A percentile compares a stretch with the other conserved stretches of the same genome.
phyloP scores from a whole-genome alignment of 768 basidiomycete species.

The Phylloporus arenicola region DNA sequence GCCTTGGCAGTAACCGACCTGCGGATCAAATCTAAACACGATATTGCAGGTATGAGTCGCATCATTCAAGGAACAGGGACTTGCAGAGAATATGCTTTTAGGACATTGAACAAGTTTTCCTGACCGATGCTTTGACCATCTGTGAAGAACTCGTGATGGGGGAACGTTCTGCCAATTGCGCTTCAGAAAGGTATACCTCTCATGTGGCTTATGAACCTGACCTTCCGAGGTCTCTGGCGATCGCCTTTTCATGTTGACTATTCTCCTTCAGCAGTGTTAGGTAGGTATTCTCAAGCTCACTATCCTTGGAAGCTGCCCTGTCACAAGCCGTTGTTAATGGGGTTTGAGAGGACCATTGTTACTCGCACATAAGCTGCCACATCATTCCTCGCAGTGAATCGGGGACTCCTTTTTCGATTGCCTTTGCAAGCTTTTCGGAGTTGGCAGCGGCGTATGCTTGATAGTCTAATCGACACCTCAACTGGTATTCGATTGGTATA shows the following conservation, averaged over 20 bases:
- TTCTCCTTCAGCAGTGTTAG: conserved; percentile 73
- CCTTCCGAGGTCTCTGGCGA: conserved; percentile 87
- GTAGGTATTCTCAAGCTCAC: conserved; percentile 78
- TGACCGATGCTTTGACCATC: conserved; percentile 94
- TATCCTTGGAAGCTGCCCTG: conserved; percentile 93
- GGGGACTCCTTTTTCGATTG: conserved; percentile 92
- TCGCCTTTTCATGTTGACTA: conserved; percentile 91
- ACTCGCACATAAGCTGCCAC: conserved; percentile 86
- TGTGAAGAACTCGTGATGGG: conserved; percentile 93
- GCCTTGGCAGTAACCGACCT: conserved; percentile 98
- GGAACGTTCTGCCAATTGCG: conserved; percentile 68
- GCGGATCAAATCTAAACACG: conserved; percentile 65
- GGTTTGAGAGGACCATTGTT: conserved; percentile 2
- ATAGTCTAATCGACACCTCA: conserved; percentile 57
- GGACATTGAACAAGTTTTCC: conserved; percentile 94
- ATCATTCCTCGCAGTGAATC: conserved; percentile 85
- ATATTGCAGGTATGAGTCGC: conserved; percentile 4
- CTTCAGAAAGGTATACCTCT: conserved; percentile 8
- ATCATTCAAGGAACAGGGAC: conserved; percentile 22
- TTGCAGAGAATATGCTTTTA: conserved; percentile 94
- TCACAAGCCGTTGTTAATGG: conserved; percentile 14
- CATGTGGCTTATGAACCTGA: conserved; percentile 23
- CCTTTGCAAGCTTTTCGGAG: conserved; percentile 74
- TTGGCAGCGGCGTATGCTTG: conserved; percentile 76
- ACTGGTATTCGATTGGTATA: not conserved